These are phyloP conservation scores for Teratosphaeria destructans DNA, from an alignment of 2,329 filamentous ascomycete genomes.

Conservation along the genomic window DNA sequence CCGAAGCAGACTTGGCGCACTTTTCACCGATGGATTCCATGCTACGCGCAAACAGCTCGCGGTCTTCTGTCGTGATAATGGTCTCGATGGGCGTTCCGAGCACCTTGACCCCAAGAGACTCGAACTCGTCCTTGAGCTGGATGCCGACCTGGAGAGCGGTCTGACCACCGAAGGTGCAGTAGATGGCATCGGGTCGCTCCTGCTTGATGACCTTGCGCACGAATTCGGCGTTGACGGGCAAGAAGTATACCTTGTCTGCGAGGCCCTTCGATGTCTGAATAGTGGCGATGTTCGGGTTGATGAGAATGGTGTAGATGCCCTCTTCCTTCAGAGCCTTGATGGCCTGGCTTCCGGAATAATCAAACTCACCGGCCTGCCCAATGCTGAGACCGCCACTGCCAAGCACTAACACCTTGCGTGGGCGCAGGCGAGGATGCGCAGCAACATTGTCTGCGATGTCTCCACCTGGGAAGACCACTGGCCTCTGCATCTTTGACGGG, in stretches of 20 bases:
- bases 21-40: slow-evolving; percentile 99
- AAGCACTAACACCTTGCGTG: slow-evolving; percentile 90
- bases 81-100: slow-evolving; percentile 94
- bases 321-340: slow-evolving; percentile 98
- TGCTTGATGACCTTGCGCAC: slow-evolving; percentile 95
- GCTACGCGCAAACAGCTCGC: slow-evolving; percentile 91
- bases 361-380: slow-evolving; percentile 95
- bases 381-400: slow-evolving; percentile 94
- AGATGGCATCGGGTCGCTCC: slow-evolving; percentile 91
- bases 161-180: slow-evolving; percentile 95
- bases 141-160: slow-evolving; percentile 96
- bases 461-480: slow-evolving; percentile 81
- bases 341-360: slow-evolving; percentile 95
- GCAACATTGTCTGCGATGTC: slow-evolving; percentile 62
- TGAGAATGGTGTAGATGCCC: slow-evolving; percentile 93
- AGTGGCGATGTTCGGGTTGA: slow-evolving; percentile 98
- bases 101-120: slow-evolving; percentile 81
- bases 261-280: slow-evolving; percentile 97
- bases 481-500: slow-evolving; percentile 53
- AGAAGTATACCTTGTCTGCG: slow-evolving; percentile 97
- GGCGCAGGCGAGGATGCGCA: slow-evolving; percentile 65
- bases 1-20: slow-evolving; percentile 93
- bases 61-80: slow-evolving; percentile 96
- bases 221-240: slow-evolving; percentile 92
- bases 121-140: slow-evolving; percentile 94